Evolutionary conservation across 106 monocot genomes (phyloP), one percentile per base, ranked within the genome.

Genomic region (Cymbidium sinense): DNA sequence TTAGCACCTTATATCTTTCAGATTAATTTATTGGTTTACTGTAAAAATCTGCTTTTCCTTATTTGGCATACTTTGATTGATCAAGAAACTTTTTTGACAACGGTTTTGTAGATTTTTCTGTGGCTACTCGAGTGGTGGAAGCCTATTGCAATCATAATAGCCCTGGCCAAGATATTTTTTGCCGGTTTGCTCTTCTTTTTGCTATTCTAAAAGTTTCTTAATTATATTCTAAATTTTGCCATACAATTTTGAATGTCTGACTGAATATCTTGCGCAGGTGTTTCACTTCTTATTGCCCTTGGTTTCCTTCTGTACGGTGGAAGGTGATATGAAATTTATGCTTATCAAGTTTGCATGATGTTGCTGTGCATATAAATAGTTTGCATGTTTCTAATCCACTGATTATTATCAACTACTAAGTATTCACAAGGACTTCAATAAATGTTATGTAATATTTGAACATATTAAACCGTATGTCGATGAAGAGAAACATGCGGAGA

Each of bases 101-200:
- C 13, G 47, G 47, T 47, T 47, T 74, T 17, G 21, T 72, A 84
- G 84, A 43, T 84, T 43, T 58, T 72, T 30, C 61, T 84, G 2
- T 84, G 84, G 84, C 31, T 80, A 15, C 44, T 80, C 23, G 50
- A 77, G 62, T 80, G 84, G 80, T 84, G 84, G 84, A 80, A 72
- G 27, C 84, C 84, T 9, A 69, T 73, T 54, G 70, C 39, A 71
- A 75, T 34, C 21, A 44, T 70, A 13, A 11, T 78, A 8, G 61
- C 75, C 43, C 39, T 85, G 33, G 78, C 78, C 41, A 85, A 85
- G 75, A 64, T 81, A 28, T 85, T 78, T 78, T 81, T 85, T 75
- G 81, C 78, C 54, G 81, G 85, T 73, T 71, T 70, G 33, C 4
- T 34, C 5, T 29, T 75, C 74, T 30, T 70, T 9, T 30, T 50